Base-by-base conservation (phyloP, 2,329 filamentous ascomycete species). In the Ophiostoma novo-ulmi region DNA sequence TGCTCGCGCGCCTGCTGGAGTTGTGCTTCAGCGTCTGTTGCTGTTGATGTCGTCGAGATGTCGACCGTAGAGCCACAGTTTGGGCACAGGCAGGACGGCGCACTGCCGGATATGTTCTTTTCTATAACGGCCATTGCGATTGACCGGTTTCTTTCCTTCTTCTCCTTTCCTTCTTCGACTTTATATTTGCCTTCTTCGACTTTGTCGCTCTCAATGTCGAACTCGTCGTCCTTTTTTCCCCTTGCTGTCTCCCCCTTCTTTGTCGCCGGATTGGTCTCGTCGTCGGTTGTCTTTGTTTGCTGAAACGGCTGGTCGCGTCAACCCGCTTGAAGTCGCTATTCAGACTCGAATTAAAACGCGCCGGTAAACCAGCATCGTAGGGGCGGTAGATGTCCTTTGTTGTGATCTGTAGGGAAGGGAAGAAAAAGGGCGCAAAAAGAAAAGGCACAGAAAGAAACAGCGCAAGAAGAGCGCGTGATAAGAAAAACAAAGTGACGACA, bases 1-100 rank as follows among this genome's bases (percentile, higher is more conserved):
- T 87, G 84, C 72, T 84, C 81, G 77, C 88, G 86, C 70, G 88
- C 84, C 70, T 81, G 80, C 38, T 82, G 80, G 41, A 89, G 84
- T 65, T 82, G 81, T 4, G 52, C 68, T 14, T 68, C 69, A 6
- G 41, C 52, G 14, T 70, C 69, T 55, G 31, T 11, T 52, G 44
- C n/a, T 31, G 41, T 17, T 14, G 35, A 17, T n/a, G 39, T 22
- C 13, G 44, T 48, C 44, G 44, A 7, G 22, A 44, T 36, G 41
- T 67, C 58, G 35, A 67, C 67, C 17, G 52, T 61, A 22, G 70
- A 70, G 71, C 74, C 74, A 68, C 74, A 75, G 36, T 72, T 71
- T 5, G 73, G 73, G 44, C 74, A 75, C 17, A 48, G 39, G 67
- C 72, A 71, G 35, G 72, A 44, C 36, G 55, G 22, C 26, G 70